These are phyloP conservation scores for Gracilaria caudata DNA, from an alignment of 23 red algal species.

Conservation along the genomic window DNA sequence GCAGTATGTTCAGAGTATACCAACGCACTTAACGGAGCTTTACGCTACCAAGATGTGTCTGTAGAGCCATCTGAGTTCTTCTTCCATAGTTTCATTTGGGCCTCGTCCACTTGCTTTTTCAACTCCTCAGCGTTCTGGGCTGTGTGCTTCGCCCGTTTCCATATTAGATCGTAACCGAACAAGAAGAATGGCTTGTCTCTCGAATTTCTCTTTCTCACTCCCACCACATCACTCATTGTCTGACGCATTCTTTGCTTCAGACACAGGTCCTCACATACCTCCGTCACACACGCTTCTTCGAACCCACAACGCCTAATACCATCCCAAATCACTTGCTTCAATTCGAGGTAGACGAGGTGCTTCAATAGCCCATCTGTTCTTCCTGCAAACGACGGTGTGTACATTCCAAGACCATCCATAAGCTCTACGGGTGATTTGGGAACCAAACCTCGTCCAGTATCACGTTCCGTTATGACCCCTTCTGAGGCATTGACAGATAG, in stretches of 20 bases:
- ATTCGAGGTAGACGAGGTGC: not conserved
- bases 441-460: not conserved
- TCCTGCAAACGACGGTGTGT: not conserved
- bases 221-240: conserved; percentile 25
- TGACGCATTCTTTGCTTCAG: conserved; percentile 5
- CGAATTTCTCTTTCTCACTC: conserved; percentile 4
- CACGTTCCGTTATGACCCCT: not conserved
- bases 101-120: conserved; percentile 25
- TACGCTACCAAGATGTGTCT: not conserved
- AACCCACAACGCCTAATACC: not conserved
- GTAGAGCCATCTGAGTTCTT: not conserved
- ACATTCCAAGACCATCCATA: not conserved
- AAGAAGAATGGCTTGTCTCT: conserved; percentile 6
- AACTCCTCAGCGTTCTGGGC: not conserved
- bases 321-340: not conserved
- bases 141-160: not conserved
- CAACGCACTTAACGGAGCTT: not conserved
- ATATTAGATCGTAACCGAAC: conserved; percentile 14
- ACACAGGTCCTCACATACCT: conserved; percentile 10
- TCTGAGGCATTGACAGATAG: not conserved
- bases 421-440: not conserved
- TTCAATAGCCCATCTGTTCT: not conserved
- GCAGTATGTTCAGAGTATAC: not conserved
- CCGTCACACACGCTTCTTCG: not conserved
- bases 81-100: not conserved